Evolutionary conservation across 495 filamentous ascomycete species (phyloP).

Genomic region (Xylaria telfairii): DNA sequence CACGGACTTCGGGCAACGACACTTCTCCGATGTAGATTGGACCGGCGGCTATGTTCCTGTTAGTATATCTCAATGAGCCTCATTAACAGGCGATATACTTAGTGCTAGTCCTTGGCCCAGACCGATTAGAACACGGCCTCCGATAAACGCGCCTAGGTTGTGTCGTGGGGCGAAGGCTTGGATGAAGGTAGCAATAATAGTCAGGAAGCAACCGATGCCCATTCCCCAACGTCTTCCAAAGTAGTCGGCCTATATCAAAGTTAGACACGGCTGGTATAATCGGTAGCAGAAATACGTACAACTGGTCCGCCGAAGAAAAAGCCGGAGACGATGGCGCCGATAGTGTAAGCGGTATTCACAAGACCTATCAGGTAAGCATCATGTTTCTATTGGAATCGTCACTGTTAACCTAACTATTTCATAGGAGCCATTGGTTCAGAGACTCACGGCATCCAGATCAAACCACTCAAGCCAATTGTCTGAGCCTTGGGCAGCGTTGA

Average conservation of each 20-base stretch:
- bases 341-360: constrained; percentile 68
- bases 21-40: constrained; percentile 70
- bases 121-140: constrained; percentile 66
- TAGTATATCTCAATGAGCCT: not conserved
- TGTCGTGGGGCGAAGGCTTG: constrained; percentile 63
- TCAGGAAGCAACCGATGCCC: constrained; percentile 61
- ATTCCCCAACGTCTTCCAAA: constrained; percentile 65
- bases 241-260: constrained; percentile 53
- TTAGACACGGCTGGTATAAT: not conserved
- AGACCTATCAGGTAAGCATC: constrained; percentile 58
- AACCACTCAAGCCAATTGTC: constrained; percentile 66
- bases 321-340: constrained; percentile 67
- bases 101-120: constrained; percentile 69
- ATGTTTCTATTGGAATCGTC: constrained; percentile 23
- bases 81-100: constrained; percentile 48
- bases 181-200: constrained; percentile 67
- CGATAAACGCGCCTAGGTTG: constrained; percentile 65
- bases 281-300: constrained; percentile 28
- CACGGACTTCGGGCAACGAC: constrained; percentile 63
- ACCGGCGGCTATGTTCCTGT: constrained; percentile 44
- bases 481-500: constrained; percentile 67
- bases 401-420: not conserved
- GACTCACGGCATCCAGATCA: constrained; percentile 52
- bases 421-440: not conserved
- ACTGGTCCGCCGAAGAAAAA: constrained; percentile 65